These are phyloP conservation scores for Fraxinus pennsylvanica DNA, from an alignment of 257 asterid species.

Conservation along the genomic window DNA sequence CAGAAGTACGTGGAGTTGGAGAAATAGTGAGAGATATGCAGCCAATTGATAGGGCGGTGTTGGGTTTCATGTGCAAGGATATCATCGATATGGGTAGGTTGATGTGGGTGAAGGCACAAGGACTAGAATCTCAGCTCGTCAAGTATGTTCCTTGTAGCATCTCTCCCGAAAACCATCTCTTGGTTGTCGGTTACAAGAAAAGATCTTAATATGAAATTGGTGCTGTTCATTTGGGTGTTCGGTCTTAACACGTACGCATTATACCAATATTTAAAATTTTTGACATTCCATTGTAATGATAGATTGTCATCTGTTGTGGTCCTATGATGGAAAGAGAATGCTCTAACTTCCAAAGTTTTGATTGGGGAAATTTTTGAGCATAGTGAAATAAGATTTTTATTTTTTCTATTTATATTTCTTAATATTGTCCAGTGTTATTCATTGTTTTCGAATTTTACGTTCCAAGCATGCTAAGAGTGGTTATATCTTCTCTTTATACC, in stretches of 20 bases:
- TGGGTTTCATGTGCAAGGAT: conserved; percentile 95
- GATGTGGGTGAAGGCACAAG: conserved; percentile 63
- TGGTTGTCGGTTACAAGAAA: conserved; percentile 50
- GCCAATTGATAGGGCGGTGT: conserved; percentile 58
- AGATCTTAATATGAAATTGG: background rate
- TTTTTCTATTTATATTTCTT: background rate
- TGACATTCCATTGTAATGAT: background rate
- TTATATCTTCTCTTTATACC: too few species aligned
- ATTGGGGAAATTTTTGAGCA: background rate
- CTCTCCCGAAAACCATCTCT: conserved; percentile 86
- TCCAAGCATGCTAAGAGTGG: too few species aligned
- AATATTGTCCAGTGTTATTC: background rate
- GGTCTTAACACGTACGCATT: background rate
- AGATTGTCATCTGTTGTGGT: background rate
- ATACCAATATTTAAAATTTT: background rate
- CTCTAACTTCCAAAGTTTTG: background rate
- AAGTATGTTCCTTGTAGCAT: conserved; percentile 67
- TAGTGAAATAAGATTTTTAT: background rate
- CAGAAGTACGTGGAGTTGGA: conserved; percentile 47
- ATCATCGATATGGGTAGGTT: conserved; percentile 78
- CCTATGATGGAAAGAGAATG: background rate
- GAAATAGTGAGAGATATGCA: conserved; percentile 63
- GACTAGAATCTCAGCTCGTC: conserved; percentile 59
- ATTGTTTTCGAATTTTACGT: too few species aligned
- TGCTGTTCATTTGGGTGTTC: background rate